Evolutionary conservation across 208 protist species (phyloP).

Genomic region (Leishmania gerbilli): DNA sequence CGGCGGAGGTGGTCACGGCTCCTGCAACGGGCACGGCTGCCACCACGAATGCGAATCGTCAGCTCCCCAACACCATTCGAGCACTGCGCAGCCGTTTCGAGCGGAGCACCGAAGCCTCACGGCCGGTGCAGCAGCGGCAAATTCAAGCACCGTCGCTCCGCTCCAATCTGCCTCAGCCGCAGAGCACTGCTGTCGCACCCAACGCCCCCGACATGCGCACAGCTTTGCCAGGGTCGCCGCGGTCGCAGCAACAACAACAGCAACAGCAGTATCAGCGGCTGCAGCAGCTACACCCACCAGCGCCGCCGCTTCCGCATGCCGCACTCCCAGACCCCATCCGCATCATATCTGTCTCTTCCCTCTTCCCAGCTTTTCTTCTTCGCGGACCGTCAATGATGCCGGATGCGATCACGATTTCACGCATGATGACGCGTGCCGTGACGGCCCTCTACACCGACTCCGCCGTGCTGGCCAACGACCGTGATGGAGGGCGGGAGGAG

Average conservation of each 20-base stretch:
- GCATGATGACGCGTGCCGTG: constrained; percentile 13
- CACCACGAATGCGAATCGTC: not conserved
- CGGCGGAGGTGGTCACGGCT: not conserved
- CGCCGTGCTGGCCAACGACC: constrained; percentile 5
- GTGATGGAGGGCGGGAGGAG: not conserved
- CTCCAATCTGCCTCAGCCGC: not conserved
- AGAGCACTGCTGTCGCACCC: not conserved
- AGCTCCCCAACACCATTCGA: constrained; percentile 23
- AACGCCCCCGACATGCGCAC: not conserved
- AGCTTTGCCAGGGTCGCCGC: not conserved
- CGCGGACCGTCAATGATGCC: constrained; percentile 11
- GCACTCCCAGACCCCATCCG: not conserved
- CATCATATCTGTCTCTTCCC: not conserved
- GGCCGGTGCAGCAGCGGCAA: constrained; percentile 1
- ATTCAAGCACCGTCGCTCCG: constrained; percentile 3
- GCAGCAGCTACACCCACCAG: not conserved
- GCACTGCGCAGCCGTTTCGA: constrained; percentile 26
- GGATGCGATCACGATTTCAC: constrained; percentile 12
- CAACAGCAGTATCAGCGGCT: constrained; percentile 4
- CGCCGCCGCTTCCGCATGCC: not conserved
- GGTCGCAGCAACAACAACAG: not conserved
- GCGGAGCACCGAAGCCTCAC: constrained; percentile 5
- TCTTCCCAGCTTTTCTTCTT: constrained; percentile 17
- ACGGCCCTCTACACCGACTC: constrained; percentile 23
- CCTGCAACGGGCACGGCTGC: not conserved